These are phyloP conservation scores for Mycena citricolor DNA, from an alignment of 1,284 basidiomycete species.

Conservation along the genomic window DNA sequence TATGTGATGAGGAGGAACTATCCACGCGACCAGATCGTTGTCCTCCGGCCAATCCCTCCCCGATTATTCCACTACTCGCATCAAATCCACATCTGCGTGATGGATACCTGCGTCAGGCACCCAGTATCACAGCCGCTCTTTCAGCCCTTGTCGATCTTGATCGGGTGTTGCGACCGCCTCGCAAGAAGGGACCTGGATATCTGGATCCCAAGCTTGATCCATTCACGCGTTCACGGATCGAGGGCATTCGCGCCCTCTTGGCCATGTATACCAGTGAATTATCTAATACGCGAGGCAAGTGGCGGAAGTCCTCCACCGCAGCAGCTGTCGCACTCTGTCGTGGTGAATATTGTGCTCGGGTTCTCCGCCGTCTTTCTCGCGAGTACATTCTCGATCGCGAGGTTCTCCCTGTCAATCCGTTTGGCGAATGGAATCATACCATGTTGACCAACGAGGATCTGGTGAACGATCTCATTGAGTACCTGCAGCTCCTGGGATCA, in stretches of 20 bases:
- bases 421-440: neutral
- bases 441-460: slow-evolving; percentile 10
- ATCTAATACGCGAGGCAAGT: slow-evolving; percentile 9
- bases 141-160: slow-evolving; percentile 6
- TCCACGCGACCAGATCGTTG: too few species aligned
- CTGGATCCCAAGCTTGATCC: slow-evolving; percentile 6
- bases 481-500: slow-evolving; percentile 5
- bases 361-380: slow-evolving; percentile 2
- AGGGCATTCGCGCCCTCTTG: slow-evolving; percentile 4
- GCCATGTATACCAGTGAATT: slow-evolving; percentile 6
- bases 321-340: slow-evolving; percentile 8
- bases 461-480: neutral
- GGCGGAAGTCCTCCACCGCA: slow-evolving; percentile 9
- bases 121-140: neutral
- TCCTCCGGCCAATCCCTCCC: too few species aligned
- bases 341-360: slow-evolving; percentile 10
- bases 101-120: neutral
- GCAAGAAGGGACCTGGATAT: slow-evolving; percentile 10
- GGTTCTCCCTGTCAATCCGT: slow-evolving; percentile 3
- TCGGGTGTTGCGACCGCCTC: slow-evolving; percentile 1
- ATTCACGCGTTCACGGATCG: slow-evolving; percentile 3
- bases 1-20: too few species aligned
- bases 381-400: neutral
- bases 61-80: neutral
- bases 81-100: neutral